phyloP scores from a whole-genome alignment of 1,139 yeast species.

The Taphrina communis region DNA sequence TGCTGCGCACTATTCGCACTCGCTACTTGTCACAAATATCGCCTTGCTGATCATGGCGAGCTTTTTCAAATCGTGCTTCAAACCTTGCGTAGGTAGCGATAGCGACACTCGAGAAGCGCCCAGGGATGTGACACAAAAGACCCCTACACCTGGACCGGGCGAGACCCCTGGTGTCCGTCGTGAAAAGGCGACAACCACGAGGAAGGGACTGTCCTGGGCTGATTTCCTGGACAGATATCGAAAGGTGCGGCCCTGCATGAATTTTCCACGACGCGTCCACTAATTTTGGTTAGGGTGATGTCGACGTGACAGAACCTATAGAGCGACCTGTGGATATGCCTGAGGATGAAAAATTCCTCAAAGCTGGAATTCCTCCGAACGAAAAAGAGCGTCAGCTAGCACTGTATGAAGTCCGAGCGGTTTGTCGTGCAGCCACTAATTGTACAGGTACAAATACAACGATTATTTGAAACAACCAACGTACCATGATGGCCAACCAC shows the following conservation, averaged over 20 bases:
- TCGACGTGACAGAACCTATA: slow-evolving; percentile 4
- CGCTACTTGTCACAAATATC: no score
- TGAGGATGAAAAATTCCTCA: slow-evolving; percentile 39
- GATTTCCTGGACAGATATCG: slow-evolving; percentile 34
- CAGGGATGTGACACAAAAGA: slow-evolving; percentile 35
- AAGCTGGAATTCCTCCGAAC: slow-evolving; percentile 25
- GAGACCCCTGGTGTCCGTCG: background rate
- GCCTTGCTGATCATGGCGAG: slow-evolving; percentile 7
- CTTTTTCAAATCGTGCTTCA: slow-evolving; percentile 37
- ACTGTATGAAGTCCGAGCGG: background rate
- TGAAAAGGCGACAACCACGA: slow-evolving; percentile 14
- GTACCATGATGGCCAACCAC: slow-evolving; percentile 33
- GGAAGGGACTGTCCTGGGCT: slow-evolving; percentile 29
- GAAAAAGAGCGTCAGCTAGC: slow-evolving; percentile 37
- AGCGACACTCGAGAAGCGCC: slow-evolving; percentile 21
- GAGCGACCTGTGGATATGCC: slow-evolving; percentile 37
- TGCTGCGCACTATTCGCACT: background rate
- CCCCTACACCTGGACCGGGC: slow-evolving; percentile 16
- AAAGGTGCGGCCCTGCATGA: slow-evolving; percentile 5
- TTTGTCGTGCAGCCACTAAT: background rate
- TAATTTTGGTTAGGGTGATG: slow-evolving; percentile 21
- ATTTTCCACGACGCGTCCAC: background rate
- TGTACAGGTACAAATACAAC: slow-evolving; percentile 33
- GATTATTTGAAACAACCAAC: slow-evolving; percentile 18
- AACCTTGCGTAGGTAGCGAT: slow-evolving; percentile 28